Percentiles rank a stretch among this genome's conserved stretches.
Evolutionary conservation across 257 asterid genomes (phyloP).

Genomic region (Petrea volubilis): DNA sequence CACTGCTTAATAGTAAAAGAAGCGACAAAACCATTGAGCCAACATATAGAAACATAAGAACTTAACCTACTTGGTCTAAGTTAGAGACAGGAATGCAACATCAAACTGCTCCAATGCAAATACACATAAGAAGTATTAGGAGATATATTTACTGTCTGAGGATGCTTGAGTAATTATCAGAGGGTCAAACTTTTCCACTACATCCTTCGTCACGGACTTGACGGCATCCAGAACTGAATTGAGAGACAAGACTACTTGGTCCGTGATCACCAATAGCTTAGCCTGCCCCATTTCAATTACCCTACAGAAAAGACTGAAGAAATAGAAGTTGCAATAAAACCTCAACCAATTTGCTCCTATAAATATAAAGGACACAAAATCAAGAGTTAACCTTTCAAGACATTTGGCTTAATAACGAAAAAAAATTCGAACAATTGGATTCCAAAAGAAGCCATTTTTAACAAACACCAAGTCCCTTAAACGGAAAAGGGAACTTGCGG

Average conservation of each 20-base stretch:
- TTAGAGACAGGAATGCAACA: not conserved
- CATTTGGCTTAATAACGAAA: too few species aligned
- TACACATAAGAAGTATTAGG: not conserved
- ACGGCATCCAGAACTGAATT: conserved; percentile 52
- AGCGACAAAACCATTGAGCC: not conserved
- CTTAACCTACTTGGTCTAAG: not conserved
- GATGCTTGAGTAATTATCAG: conserved; percentile 69
- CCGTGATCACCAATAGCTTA: conserved; percentile 63
- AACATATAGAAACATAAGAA: not conserved
- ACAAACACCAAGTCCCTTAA: too few species aligned
- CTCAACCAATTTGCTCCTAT: not conserved
- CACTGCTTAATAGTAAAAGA: not conserved
- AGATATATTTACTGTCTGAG: conserved; percentile 49
- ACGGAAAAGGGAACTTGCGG: too few species aligned
- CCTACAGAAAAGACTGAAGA: conserved; percentile 47
- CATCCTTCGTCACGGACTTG: conserved; percentile 54
- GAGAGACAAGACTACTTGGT: conserved; percentile 48
- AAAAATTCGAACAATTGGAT: too few species aligned
- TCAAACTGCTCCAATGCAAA: too few species aligned
- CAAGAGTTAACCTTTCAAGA: too few species aligned
- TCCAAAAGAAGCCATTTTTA: too few species aligned
- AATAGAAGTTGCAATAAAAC: too few species aligned
- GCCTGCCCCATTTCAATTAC: conserved; percentile 42
- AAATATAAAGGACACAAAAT: too few species aligned
- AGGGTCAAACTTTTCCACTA: conserved; percentile 52